Evolutionary conservation across 805 yeast genomes (phyloP), one percentile per base, ranked within the genome.

Genomic region (Barnettozyma botsteinii): DNA sequence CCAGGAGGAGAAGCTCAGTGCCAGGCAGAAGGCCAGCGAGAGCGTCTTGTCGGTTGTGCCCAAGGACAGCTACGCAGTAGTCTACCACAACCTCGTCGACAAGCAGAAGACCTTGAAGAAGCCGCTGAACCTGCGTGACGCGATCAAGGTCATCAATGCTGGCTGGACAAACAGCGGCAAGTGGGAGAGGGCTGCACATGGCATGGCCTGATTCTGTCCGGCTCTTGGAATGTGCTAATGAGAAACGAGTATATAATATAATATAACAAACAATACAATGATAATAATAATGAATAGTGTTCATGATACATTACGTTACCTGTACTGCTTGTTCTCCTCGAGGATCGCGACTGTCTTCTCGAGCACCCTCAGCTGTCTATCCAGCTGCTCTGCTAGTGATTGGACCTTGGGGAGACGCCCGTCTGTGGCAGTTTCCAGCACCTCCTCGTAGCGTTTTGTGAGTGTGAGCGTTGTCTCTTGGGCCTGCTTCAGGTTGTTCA

Each of bases 151-250:
- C 19, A 72, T 89, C 31, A 79, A 85, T 52, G 75, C 83, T 4
- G 96, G 96, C 15, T 89, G 98, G 98, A 70, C 73, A 13, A 80
- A 78, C 44, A 77, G 77, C 18, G 86, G 81, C 37, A 75, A 77
- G 49, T 89, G 93, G 91, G 81, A 75, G 42, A 62, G 67, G 25
- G 73, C 73, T 7, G 61, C 68, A 2, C 62, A 58, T 18, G 70
- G 67, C 53, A 59, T 41, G 46, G 55, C 47, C 28, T 51, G 31
- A 46, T 41, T 41, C 41, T n/a, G 4, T 23, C 22, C 18, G 11
- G 14, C 15, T n/a, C n/a, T n/a, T n/a, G n/a, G n/a, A n/a, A n/a
- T 28, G 27, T 17, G 28, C 13, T 24, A 33, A 33, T 33, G 28
- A 33, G 28, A 18, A 12, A 35, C 15, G 23, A 21, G n/a, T n/a